A percentile compares a stretch with the other conserved stretches of the same genome.
These are phyloP conservation scores for Cladosporium oxysporum DNA, from an alignment of 2,329 filamentous ascomycete species.

Conservation along the genomic window DNA sequence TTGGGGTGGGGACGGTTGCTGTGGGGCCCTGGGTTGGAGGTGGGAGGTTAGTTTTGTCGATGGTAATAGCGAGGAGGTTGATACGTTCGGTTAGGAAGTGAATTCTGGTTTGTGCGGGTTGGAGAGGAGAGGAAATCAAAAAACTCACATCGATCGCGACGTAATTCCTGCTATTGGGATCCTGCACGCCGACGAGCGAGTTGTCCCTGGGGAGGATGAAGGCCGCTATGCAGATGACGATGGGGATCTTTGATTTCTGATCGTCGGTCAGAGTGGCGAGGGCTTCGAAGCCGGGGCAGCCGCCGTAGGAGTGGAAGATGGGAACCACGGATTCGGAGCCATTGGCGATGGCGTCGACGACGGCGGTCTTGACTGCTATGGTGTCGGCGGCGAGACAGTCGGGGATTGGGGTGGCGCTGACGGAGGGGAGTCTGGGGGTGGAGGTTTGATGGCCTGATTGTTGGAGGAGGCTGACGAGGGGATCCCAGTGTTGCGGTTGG, in stretches of 20 bases:
- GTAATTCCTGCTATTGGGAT: not conserved
- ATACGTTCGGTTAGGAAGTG: not conserved
- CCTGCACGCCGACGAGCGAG: not conserved
- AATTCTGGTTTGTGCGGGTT: no score
- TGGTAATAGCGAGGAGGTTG: not conserved
- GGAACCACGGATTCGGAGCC: conserved; percentile 25
- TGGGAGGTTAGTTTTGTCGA: not conserved
- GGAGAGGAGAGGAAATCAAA: not conserved
- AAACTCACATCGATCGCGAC: not conserved
- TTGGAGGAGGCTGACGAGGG: conserved; percentile 21
- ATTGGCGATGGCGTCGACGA: conserved; percentile 21
- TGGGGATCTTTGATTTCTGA: conserved; percentile 22
- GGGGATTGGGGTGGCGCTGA: conserved; percentile 9
- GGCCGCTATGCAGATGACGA: conserved; percentile 25
- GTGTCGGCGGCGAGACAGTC: conserved; percentile 22
- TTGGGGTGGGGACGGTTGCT: conserved; percentile 21
- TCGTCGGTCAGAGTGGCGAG: conserved; percentile 21
- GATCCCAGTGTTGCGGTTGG: conserved; percentile 24
- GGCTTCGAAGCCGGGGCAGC: conserved; percentile 27
- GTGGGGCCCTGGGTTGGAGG: conserved; percentile 6
- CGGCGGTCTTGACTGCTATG: conserved; percentile 21
- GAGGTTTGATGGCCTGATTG: conserved; percentile 24
- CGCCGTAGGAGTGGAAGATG: conserved; percentile 27
- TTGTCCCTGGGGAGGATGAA: conserved; percentile 23
- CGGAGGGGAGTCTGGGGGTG: conserved; percentile 23